Evolutionary conservation across 441 rosid species (phyloP).

Genomic region (Pelargonium cotyledonis): DNA sequence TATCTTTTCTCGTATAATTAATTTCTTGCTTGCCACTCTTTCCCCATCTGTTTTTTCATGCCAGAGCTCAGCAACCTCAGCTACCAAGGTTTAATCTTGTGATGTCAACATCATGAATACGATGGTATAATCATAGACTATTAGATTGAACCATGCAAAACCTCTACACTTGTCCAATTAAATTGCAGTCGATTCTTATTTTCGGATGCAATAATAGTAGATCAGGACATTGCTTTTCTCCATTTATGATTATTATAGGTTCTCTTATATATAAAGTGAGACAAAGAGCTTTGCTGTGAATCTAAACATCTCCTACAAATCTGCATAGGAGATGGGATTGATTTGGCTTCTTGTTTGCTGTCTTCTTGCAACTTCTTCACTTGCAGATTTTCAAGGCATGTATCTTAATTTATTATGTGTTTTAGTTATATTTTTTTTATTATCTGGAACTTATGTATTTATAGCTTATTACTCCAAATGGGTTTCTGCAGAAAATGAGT

Average conservation of each 20-base stretch:
- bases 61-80: too few species aligned
- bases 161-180: not conserved
- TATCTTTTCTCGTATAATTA: too few species aligned
- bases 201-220: not conserved
- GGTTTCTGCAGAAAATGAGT: slow-evolving; percentile 18
- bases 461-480: not conserved
- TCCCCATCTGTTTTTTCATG: too few species aligned
- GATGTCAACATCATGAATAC: not conserved
- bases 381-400: slow-evolving; percentile 9
- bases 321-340: slow-evolving; percentile 6
- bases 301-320: not conserved
- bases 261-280: not conserved
- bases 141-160: slow-evolving; percentile 13
- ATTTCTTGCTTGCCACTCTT: too few species aligned
- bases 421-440: not conserved
- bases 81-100: not conserved
- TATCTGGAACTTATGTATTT: not conserved
- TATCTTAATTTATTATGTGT: not conserved
- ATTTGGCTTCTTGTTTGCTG: slow-evolving; percentile 1
- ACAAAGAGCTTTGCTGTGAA: not conserved
- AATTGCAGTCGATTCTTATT: not conserved
- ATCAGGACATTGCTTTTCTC: not conserved
- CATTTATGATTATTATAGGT: not conserved
- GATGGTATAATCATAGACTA: too few species aligned
- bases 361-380: slow-evolving; percentile 2